Evolutionary conservation across 129 eudicot genomes (phyloP).

Genomic region (Oenanthe sinensis): DNA sequence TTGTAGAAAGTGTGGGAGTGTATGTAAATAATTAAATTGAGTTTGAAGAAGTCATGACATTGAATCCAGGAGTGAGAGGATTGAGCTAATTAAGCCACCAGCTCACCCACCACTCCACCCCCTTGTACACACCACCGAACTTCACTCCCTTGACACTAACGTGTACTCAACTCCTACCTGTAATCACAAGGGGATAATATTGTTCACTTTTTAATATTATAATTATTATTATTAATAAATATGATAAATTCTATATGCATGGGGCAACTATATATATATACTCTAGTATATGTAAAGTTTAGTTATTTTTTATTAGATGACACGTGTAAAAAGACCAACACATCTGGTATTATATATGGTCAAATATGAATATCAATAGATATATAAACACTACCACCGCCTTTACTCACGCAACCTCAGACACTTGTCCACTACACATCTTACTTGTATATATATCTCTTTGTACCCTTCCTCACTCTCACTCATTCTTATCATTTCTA

Average conservation of each 20-base stretch:
- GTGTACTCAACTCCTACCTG: slow-evolving; percentile 1
- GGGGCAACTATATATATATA: too few species aligned
- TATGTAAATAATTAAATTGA: background rate
- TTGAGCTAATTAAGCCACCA: background rate
- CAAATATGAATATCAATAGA: background rate
- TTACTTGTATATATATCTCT: background rate
- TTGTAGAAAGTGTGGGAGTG: background rate
- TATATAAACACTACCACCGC: slow-evolving; percentile 9
- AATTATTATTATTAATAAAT: too few species aligned
- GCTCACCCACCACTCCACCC: background rate
- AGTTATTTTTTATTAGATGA: background rate
- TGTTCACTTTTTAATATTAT: too few species aligned
- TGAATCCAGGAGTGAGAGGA: background rate
- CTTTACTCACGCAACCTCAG: slow-evolving; percentile 8
- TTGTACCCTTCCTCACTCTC: background rate
- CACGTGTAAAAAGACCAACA: too few species aligned
- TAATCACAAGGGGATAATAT: background rate
- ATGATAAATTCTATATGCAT: too few species aligned
- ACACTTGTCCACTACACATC: background rate
- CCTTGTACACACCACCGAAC: background rate
- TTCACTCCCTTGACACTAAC: background rate
- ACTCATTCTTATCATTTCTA: background rate
- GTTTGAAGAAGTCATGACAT: slow-evolving; percentile 7
- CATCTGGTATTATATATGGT: background rate
- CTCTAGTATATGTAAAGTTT: too few species aligned